Base-by-base conservation (phyloP, 306 rosid genomes). In the Geum urbanum region DNA sequence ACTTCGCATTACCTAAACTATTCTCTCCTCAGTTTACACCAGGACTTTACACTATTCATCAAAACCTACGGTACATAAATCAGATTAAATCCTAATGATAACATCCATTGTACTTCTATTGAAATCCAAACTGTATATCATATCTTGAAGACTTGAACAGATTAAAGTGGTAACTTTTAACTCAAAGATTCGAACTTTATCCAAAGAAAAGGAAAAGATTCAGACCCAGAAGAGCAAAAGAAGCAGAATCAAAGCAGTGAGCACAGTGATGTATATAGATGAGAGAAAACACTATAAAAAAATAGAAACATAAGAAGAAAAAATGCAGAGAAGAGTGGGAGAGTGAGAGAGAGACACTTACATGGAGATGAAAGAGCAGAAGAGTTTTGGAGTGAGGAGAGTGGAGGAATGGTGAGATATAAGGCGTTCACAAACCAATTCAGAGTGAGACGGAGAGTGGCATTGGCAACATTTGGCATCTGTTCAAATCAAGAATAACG, bases 341-440 rank as follows among this genome's bases (percentile, higher is more conserved):
- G 63, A 37, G 41, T 1, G 71, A 7, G 4, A 50, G 51, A 44
- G 73, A 6, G 56, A 65, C 44, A 32, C 77, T 67, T 69, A 72
- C 86, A 15, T 15, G 5, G 59, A 72, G 76, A 70, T 51, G 62
- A 47, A 51, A 35, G 2, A 18, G 46, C 54, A 11, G 62, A 46
- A 43, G 70, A 7, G 70, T 8, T n/a, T 27, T 66, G 35, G 61
- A 22, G 63, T 13, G 44, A 68, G 15, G 27, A 56, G 50, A 47
- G 5, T 32, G 20, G 20, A 54, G 37, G 37, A 24, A 24, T 0
- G 27, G 27, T 24, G 27, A 24, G 2, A 24, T 24, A 24, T 24
- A n/a, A n/a, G n/a, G n/a, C n/a, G n/a, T n/a, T n/a, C n/a, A n/a
- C n/a, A n/a, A n/a, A n/a, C n/a, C n/a, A n/a, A n/a, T n/a, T n/a